Evolutionary conservation across 805 yeast genomes (phyloP), one percentile per base, ranked within the genome.

Genomic region (Saccharomycopsis malanga): DNA sequence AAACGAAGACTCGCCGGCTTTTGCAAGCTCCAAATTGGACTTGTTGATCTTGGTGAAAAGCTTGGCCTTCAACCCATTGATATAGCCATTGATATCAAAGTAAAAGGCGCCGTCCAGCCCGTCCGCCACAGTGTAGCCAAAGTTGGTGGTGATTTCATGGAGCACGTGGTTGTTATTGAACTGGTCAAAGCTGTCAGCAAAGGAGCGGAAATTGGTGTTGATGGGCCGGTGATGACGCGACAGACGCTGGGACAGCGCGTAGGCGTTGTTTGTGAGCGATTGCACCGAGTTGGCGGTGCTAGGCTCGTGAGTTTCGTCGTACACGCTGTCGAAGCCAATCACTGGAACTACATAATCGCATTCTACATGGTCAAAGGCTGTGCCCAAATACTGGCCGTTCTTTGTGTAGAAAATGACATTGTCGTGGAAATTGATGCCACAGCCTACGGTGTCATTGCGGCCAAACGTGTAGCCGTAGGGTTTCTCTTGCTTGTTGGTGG

Each of bases 351-450:
- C 53, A 4, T 64, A 58, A 24, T 61, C 57, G 29, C 63, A 62
- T 21, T 68, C 61, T 14, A 75, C 56, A 49, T 75, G 72, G 4
- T 63, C 62, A 53, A 78, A 79, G 2, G 81, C 81, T 34, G 69
- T 66, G 0, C 82, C 83, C 38, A 78, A 58, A 34, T 62, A 66
- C 2, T 84, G 71, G 1, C 96, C 97, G 63, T 89, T 88, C 60
- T 84, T 81, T 0, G 96, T 88, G 54, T 77, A 77, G 56, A 88
- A 89, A 2, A 87, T 71, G 0, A 79, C 65, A 36, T 76, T 72
- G 35, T 74, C 76, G 14, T 73, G 67, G 56, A 76, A 83, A 65
- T 88, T 83, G 21, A 87, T 72, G 3, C 96, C 96, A 62, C 89
- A 83, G 0, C 97, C 97, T 53, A 89, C 72, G 2, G 75, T 68